These are phyloP conservation scores for Oxytropis ochrocephala DNA, from an alignment of 306 rosid species.

Conservation along the genomic window DNA sequence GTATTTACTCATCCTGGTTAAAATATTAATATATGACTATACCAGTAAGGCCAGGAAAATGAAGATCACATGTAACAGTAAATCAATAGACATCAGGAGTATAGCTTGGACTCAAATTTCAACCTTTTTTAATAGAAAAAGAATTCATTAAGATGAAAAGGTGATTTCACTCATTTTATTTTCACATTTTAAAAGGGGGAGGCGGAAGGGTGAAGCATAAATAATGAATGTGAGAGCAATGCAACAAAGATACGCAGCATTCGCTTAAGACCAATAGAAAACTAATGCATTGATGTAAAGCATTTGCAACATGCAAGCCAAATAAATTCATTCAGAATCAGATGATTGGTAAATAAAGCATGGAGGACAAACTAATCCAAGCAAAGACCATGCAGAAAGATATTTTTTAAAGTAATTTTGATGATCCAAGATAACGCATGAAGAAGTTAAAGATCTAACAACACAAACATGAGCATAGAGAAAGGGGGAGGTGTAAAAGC, in stretches of 20 bases:
- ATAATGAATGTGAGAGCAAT: neutral
- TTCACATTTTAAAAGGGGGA: neutral
- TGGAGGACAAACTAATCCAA: neutral
- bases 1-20: slow-evolving; percentile 65
- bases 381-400: neutral
- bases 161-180: neutral
- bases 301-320: neutral
- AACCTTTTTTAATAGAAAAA: neutral
- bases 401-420: neutral
- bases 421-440: neutral
- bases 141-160: neutral
- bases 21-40: slow-evolving; percentile 7
- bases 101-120: neutral
- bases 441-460: neutral
- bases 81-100: neutral
- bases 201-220: neutral
- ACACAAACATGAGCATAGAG: neutral
- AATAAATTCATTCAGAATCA: neutral
- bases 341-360: neutral
- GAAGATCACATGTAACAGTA: neutral
- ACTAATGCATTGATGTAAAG: neutral
- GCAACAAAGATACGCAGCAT: neutral
- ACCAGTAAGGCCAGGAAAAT: slow-evolving; percentile 1
- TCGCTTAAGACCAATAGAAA: neutral
- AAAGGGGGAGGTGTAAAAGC: neutral